Percentiles rank a stretch among this genome's conserved stretches.
Conservation (phyloP, 2,329 filamentous ascomycete species). For the Aspergillus oerlinghausenensis region DNA sequence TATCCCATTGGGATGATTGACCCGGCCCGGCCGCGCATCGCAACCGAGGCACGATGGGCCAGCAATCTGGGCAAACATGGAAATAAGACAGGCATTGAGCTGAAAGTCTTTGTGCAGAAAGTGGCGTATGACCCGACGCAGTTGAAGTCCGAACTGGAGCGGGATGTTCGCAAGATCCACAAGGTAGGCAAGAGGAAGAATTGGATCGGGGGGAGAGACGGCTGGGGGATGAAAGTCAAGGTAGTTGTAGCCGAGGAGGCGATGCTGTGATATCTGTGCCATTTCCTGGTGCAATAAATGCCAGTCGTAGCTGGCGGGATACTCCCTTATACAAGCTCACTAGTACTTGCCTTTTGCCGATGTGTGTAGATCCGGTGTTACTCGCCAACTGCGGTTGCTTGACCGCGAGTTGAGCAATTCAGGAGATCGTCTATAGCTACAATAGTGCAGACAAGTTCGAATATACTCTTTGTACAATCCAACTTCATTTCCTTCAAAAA, state of each 20-base stretch:
- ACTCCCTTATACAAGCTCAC: too few species aligned
- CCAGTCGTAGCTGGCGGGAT: background rate
- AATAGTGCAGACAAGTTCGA: background rate
- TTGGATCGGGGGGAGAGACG: slow-evolving; percentile 29
- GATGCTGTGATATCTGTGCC: background rate
- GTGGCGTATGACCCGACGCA: slow-evolving; percentile 21
- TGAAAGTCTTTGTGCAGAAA: slow-evolving; percentile 22
- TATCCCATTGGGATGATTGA: slow-evolving; percentile 29
- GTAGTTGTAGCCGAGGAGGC: background rate
- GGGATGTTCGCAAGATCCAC: slow-evolving; percentile 24
- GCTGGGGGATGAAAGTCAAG: slow-evolving; percentile 23
- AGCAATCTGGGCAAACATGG: slow-evolving; percentile 29
- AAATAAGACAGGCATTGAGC: slow-evolving; percentile 24
- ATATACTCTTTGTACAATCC: too few species aligned
- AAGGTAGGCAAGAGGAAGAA: slow-evolving; percentile 36
- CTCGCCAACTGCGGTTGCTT: too few species aligned
- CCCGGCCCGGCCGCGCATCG: slow-evolving; percentile 21
- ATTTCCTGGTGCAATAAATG: too few species aligned
- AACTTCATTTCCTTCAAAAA: too few species aligned
- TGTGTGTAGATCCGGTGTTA: background rate
- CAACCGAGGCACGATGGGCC: slow-evolving; percentile 25
- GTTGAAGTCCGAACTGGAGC: slow-evolving; percentile 20
- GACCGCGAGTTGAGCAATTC: background rate
- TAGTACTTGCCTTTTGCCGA: background rate
- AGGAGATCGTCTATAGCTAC: background rate